Conservation (phyloP, 2,329 filamentous ascomycete species). For the Fonsecaea pedrosoi region DNA sequence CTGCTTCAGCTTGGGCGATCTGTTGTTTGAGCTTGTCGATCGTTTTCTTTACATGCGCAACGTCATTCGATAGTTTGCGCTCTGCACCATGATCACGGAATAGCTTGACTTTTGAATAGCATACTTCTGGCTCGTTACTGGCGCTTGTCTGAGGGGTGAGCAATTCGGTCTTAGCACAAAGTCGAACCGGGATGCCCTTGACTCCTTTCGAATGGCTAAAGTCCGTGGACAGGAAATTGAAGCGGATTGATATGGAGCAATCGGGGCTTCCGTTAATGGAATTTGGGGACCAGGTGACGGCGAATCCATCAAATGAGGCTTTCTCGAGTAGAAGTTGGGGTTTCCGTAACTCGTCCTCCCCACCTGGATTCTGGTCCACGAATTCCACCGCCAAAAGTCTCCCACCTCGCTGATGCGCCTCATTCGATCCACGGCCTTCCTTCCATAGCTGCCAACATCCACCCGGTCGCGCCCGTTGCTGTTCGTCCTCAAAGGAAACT, state of each 20-base stretch:
- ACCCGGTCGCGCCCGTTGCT: conserved; percentile 82
- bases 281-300: conserved; percentile 83
- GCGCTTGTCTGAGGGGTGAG: conserved; percentile 58
- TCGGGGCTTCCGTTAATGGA: conserved; percentile 69
- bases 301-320: conserved; percentile 92
- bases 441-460: conserved; percentile 94
- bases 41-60: conserved; percentile 92
- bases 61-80: conserved; percentile 90
- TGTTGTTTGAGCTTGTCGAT: conserved; percentile 97
- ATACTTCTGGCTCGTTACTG: conserved; percentile 68
- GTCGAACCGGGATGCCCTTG: conserved; percentile 91
- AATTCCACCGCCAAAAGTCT: conserved; percentile 95
- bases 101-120: conserved; percentile 95
- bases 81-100: conserved; percentile 97
- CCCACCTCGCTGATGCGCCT: conserved; percentile 90
- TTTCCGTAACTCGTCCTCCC: conserved; percentile 63
- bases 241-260: conserved; percentile 87
- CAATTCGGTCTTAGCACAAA: conserved; percentile 87
- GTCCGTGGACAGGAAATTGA: conserved; percentile 98
- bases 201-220: conserved; percentile 99
- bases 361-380: conserved; percentile 69
- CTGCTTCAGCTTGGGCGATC: conserved; percentile 74
- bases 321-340: conserved; percentile 72
- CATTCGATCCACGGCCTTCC: conserved; percentile 91
- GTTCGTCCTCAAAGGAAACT: conserved; percentile 96